These are phyloP conservation scores for Clonostachys sp. DNA, from an alignment of 2,329 filamentous ascomycete species.

Conservation along the genomic window DNA sequence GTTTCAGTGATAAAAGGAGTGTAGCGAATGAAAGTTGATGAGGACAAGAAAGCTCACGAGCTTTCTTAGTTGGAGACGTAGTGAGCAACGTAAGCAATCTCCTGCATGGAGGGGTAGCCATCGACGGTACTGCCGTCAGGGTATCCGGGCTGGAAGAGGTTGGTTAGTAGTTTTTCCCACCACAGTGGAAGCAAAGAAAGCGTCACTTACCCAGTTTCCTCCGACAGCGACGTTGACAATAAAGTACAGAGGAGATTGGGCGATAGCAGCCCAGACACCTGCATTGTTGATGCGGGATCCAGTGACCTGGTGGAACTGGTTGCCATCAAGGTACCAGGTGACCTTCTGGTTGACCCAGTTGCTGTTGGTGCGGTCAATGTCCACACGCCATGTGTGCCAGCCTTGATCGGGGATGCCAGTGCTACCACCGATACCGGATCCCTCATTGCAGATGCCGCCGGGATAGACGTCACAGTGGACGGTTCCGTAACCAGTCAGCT, in stretches of 20 bases:
- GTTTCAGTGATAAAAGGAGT: no score
- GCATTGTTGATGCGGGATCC: constrained; percentile 38
- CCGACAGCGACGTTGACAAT: constrained; percentile 53
- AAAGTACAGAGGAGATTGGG: constrained; percentile 44
- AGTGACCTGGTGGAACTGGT: constrained; percentile 33
- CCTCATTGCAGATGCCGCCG: constrained; percentile 48
- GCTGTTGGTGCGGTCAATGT: constrained; percentile 40
- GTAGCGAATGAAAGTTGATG: no score
- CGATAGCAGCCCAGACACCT: constrained; percentile 42
- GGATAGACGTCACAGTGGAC: constrained; percentile 42
- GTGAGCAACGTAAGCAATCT: constrained; percentile 45
- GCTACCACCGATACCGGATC: constrained; percentile 29
- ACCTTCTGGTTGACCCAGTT: constrained; percentile 45
- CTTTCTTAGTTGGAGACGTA: constrained; percentile 19
- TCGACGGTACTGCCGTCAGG: constrained; percentile 40
- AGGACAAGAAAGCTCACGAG: no score
- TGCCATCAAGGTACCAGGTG: constrained; percentile 43
- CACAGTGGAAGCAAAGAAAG: background rate
- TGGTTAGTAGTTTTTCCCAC: background rate
- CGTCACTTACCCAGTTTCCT: constrained; percentile 41
- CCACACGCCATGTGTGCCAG: constrained; percentile 46
- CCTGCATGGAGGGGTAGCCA: constrained; percentile 43
- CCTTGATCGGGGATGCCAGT: constrained; percentile 27
- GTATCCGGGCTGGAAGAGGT: constrained; percentile 33
- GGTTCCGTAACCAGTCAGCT: constrained; percentile 38